A percentile compares a stretch with the other conserved stretches of the same genome.
These are phyloP conservation scores for Globisporangium okanoganense DNA, from an alignment of 352 stramenopile genomes.

Conservation along the genomic window DNA sequence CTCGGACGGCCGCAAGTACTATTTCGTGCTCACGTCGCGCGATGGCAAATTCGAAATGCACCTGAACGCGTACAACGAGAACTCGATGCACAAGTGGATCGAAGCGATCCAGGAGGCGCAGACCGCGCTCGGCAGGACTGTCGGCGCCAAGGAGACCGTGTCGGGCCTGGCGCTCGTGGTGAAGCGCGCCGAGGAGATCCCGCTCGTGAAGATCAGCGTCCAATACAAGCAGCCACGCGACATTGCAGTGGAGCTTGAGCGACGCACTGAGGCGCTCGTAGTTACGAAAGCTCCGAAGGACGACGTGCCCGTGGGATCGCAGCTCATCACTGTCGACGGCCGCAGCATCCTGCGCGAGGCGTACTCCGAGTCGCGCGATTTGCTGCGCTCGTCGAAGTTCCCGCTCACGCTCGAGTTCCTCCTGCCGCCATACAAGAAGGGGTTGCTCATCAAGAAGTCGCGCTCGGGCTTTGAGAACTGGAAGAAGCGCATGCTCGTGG, in stretches of 20 bases:
- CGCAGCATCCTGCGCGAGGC: constrained; percentile 63
- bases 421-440: constrained; percentile 79
- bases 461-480: constrained; percentile 85
- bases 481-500: constrained; percentile 77
- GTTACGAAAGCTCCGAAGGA: constrained; percentile 49
- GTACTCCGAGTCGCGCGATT: constrained; percentile 47
- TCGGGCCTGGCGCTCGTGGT: constrained; percentile 64
- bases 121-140: constrained; percentile 42
- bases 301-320: constrained; percentile 58
- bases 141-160: constrained; percentile 46
- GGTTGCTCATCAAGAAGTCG: constrained; percentile 80
- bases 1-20: constrained; percentile 76
- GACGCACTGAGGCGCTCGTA: constrained; percentile 70
- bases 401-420: constrained; percentile 74
- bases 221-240: constrained; percentile 56
- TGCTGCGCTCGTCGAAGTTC: constrained; percentile 50
- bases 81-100: constrained; percentile 86
- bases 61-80: constrained; percentile 75
- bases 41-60: constrained; percentile 85
- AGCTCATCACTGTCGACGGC: constrained; percentile 62
- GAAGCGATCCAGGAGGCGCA: constrained; percentile 79
- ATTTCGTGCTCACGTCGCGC: constrained; percentile 82
- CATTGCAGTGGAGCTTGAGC: constrained; percentile 71
- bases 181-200: constrained; percentile 77
- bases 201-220: constrained; percentile 56